These are phyloP conservation scores for Cyberlindnera euphorbiae DNA, from an alignment of 805 yeast genomes.

Conservation along the genomic window DNA sequence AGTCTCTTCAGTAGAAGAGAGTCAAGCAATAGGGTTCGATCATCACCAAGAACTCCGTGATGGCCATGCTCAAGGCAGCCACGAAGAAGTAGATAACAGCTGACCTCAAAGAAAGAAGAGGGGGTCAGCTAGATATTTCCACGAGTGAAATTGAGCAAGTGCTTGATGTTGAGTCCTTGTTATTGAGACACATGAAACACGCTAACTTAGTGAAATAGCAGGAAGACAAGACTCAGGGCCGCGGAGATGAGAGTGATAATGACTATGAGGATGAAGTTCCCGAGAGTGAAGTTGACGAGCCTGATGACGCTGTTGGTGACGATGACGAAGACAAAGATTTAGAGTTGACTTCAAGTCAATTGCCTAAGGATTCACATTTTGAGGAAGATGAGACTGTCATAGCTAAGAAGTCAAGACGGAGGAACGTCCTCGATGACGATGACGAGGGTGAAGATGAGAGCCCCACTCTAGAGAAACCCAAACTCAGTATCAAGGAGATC, in stretches of 20 bases:
- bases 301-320: conserved; percentile 10
- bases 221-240: conserved; percentile 24
- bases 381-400: conserved; percentile 7
- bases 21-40: conserved; percentile 10
- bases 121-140: conserved; percentile 2
- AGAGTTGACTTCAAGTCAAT: conserved; percentile 9
- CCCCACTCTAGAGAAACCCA: conserved; percentile 2
- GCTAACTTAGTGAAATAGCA: conserved; percentile 29
- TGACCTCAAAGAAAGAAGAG: conserved; percentile 40
- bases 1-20: conserved; percentile 8
- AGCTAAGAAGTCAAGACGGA: conserved; percentile 6
- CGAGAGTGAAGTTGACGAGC: conserved; percentile 20
- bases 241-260: conserved; percentile 15
- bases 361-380: conserved; percentile 3
- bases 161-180: conserved; percentile 20
- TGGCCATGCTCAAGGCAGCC: conserved; percentile 36
- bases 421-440: conserved; percentile 13
- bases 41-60: conserved; percentile 28
- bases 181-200: conserved; percentile 21
- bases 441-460: conserved; percentile 16
- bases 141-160: conserved; percentile 13
- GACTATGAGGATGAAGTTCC: conserved; percentile 16
- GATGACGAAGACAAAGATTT: conserved; percentile 5
- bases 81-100: conserved; percentile 45
- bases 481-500: conserved; percentile 4